Evolutionary conservation across 2,329 filamentous ascomycete genomes (phyloP), one percentile per base, ranked within the genome.

Genomic region (Bimuria novae-zelandiae): DNA sequence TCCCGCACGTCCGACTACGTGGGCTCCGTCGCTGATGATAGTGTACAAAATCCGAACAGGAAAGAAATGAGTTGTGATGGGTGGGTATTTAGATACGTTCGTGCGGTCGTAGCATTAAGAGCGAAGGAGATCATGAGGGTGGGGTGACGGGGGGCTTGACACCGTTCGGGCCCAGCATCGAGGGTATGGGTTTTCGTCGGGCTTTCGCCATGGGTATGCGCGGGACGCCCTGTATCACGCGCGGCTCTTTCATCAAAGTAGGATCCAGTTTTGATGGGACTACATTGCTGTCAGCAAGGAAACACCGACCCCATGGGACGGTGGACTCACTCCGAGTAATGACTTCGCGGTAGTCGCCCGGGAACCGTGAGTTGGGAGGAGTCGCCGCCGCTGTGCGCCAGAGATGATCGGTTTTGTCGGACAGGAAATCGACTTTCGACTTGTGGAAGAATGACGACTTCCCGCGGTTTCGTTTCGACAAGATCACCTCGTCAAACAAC

Each of bases 151-250:
- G 59, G 29, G 49, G 51, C 32, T 49, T 51, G 17, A 40, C 47
- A 36, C 64, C 62, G 47, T 68, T 69, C 11, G 69, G 69, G 21
- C 71, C 71, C 21, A 75, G 62, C 71, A 74, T 71, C 10, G 70
- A 73, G 7, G 79, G 77, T 42, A 80, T 78, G 2, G 79, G 78
- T 63, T 80, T 81, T 30, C 79, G 70, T 49, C 76, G 76, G 21
- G 79, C 76, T 60, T 79, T 76, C n/a, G 72, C 72, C 54, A 74
- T 72, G 46, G 80, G 79, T 14, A 84, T 78, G 52, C 83, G 76
- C 23, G 92, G 92, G n/a, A 92, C 86, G 30, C 92, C 92, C 71
- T 96, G 91, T 33, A 96, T 93, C 57, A 90, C 86, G 52, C 92
- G 84, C 25, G 92, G 92, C 75, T 97, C 92, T 71, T 91, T 90